Evolutionary conservation across 2,329 filamentous ascomycete species (phyloP).

Genomic region (Cladophialophora psammophila): DNA sequence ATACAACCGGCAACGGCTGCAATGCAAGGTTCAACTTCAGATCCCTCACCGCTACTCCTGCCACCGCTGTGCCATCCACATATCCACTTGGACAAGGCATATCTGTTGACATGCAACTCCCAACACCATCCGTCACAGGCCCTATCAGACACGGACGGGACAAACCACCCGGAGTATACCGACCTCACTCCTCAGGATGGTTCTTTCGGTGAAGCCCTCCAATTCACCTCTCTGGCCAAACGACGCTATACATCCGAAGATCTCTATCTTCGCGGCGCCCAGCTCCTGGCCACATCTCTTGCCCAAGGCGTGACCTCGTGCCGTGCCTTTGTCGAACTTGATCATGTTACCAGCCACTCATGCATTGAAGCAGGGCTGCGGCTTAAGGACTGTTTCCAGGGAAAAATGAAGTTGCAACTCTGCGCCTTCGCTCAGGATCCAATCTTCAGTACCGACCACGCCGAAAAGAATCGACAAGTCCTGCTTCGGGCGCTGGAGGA

Average conservation of each 20-base stretch:
- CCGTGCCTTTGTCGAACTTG: constrained; percentile 75
- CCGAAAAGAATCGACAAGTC: constrained; percentile 59
- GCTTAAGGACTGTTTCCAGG: constrained; percentile 63
- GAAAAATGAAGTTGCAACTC: constrained; percentile 68
- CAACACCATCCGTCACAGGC: constrained; percentile 26
- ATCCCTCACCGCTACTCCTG: constrained; percentile 46
- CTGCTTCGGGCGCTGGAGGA: constrained; percentile 56
- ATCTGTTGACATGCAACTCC: constrained; percentile 46
- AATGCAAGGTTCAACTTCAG: not conserved
- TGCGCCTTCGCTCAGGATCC: constrained; percentile 76
- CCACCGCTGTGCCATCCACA: constrained; percentile 74
- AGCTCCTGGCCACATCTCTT: constrained; percentile 71
- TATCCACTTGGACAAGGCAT: constrained; percentile 69
- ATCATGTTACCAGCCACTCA: constrained; percentile 65
- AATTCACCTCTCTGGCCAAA: constrained; percentile 67
- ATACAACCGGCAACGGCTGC: constrained; percentile 30
- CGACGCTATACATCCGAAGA: constrained; percentile 67
- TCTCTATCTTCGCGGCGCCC: constrained; percentile 68
- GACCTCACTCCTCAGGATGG: constrained; percentile 67
- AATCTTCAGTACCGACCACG: constrained; percentile 65
- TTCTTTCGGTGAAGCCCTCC: constrained; percentile 71
- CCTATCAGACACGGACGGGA: not conserved
- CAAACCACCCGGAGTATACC: constrained; percentile 52
- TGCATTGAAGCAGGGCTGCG: constrained; percentile 65
- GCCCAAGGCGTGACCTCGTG: constrained; percentile 71